Evolutionary conservation across 2,329 filamentous ascomycete genomes (phyloP).

Genomic region (Stagonosporopsis cucurbitacearum): DNA sequence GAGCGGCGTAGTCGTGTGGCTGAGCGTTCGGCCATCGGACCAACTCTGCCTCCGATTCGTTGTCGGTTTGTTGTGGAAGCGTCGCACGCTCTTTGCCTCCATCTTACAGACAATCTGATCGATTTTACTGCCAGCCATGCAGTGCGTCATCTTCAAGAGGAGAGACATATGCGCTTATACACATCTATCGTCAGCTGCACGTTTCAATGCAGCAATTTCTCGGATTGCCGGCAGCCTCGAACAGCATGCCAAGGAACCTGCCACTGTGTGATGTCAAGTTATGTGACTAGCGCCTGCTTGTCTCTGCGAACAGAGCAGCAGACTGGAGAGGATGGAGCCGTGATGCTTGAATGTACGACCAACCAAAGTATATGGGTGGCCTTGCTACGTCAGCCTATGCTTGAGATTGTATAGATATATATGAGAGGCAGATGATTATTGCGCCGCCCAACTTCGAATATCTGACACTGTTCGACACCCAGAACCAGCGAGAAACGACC

Average conservation of each 20-base stretch:
- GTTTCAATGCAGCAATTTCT: background rate
- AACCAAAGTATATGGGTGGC: background rate
- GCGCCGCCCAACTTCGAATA: too few relatives aligned
- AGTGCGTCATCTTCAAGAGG: background rate
- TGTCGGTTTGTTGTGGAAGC: background rate
- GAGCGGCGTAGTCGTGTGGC: constrained; percentile 9
- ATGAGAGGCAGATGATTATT: background rate
- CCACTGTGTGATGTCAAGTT: background rate
- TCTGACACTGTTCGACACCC: background rate
- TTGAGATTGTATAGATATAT: background rate
- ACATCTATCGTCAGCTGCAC: background rate
- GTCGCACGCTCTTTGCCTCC: background rate
- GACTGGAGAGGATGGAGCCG: background rate
- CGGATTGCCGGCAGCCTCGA: background rate
- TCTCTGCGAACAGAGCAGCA: background rate
- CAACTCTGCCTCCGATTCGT: constrained; percentile 2
- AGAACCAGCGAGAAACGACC: background rate
- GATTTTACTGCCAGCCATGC: background rate
- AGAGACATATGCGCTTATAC: background rate
- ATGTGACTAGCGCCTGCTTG: background rate
- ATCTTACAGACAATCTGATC: background rate
- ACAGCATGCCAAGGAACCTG: background rate
- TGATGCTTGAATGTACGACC: background rate
- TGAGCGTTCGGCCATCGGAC: constrained; percentile 2
- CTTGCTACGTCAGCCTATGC: background rate